Conservation (phyloP, 352 stramenopile genomes). For the Globisporangium acanthophoron region DNA sequence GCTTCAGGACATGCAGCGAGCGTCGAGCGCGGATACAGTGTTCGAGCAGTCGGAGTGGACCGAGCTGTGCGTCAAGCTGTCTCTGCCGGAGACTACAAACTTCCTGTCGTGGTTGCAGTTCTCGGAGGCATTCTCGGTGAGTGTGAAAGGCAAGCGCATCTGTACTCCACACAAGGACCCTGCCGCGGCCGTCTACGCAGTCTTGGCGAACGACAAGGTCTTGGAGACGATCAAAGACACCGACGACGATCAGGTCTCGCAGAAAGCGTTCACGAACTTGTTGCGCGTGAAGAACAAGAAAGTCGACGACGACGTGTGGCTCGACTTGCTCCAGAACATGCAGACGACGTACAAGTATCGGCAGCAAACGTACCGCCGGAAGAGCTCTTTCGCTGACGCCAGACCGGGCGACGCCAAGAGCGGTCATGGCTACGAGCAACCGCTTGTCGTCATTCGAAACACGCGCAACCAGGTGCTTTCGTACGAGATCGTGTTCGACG, state of each 20-base stretch:
- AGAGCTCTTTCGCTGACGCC: conserved; percentile 14
- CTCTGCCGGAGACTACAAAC: conserved; percentile 12
- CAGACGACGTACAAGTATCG: conserved; percentile 39
- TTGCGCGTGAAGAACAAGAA: conserved; percentile 31
- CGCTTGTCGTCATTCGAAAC: conserved; percentile 46
- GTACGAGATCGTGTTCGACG: conserved; percentile 54
- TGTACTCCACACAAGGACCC: conserved; percentile 25
- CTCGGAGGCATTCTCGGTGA: conserved; percentile 22
- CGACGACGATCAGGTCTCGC: conserved; percentile 28
- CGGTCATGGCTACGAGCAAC: conserved; percentile 20
- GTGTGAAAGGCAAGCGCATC: conserved; percentile 26
- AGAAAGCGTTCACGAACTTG: conserved; percentile 41
- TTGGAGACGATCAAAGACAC: conserved; percentile 30
- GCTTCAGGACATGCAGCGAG: conserved; percentile 27
- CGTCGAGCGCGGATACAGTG: conserved; percentile 21
- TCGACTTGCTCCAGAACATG: conserved; percentile 38
- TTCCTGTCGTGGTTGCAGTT: conserved; percentile 49
- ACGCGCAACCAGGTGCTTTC: conserved; percentile 59
- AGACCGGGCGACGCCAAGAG: conserved; percentile 4
- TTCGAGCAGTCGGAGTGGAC: conserved; percentile 22
- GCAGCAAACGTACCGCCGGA: conserved; percentile 9
- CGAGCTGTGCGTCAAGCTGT: conserved; percentile 28
- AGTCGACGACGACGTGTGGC: conserved; percentile 45
- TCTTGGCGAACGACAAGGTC: conserved; percentile 44
- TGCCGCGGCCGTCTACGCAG: conserved; percentile 33